Base-by-base conservation (phyloP, 2,329 filamentous ascomycete species). In the Phialocephala sp. region DNA sequence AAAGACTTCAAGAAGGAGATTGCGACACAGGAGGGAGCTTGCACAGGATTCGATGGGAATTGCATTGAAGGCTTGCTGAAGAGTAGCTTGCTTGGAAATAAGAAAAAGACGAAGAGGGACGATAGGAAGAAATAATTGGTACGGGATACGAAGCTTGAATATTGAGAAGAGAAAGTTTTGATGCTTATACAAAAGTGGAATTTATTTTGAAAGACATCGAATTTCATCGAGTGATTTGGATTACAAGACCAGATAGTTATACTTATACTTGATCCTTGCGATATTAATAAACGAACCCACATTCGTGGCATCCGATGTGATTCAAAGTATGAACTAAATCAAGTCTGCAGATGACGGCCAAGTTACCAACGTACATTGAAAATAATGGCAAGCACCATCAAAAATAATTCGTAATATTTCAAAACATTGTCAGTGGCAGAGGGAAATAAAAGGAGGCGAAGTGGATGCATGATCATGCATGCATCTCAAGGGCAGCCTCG, bases 401-500 rank as follows among this genome's bases (percentile, higher is more conserved):
- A 27, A 54, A 45, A 41, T 55, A 32, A 55, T 43, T 37, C 43
- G 36, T 36, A 39, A 15, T 24, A 22, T 15, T 61, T 32, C 35
- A n/a, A 41, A 12, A 60, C 12, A 60, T 50, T n/a, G n/a, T 50
- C 50, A 54, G 20, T 54, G 50, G 50, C 50, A 15, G 32, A 4
- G 3, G 15, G 14, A 35, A 54, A 32, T 37, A 57, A 39, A 14
- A 39, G 35, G 36, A 39, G 52, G 12, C 15, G 35, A 39, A 37
- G 55, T 57, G 55, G 55, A 54, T 27, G 32, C n/a, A n/a, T n/a
- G n/a, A n/a, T n/a, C n/a, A n/a, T n/a, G n/a, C n/a, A n/a, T n/a
- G n/a, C 24, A 14, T 27, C 24, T 36, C 4, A n/a, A 54, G 11
- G 11, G 27, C 36, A 37, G 60, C 65, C 62, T 64, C 59, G 62